Base-by-base conservation (phyloP, 2,329 filamentous ascomycete genomes). In the Orbilia blumenaviensis region DNA sequence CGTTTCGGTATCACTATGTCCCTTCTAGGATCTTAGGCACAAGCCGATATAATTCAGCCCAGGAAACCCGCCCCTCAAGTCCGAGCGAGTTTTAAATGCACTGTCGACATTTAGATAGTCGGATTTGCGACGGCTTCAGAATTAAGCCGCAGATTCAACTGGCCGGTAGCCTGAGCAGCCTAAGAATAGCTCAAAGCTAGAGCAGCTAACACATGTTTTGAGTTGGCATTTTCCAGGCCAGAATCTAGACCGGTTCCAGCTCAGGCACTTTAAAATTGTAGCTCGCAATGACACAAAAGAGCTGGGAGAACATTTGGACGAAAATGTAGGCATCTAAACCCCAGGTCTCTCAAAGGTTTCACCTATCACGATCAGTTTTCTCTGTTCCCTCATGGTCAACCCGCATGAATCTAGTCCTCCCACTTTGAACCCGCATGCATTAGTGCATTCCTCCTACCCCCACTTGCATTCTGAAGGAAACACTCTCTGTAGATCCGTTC, bases 361-460 rank as follows among this genome's bases (percentile, higher is more conserved):
- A 50, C 46, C 23, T 27, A 16, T 29, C 46, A 50, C n/a, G n/a
- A 50, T 50, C 46, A 21, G 23, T 16, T 50, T 50, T 14, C 46
- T 10, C 14, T 32, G 34, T 9, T 25, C 14, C 16, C 14, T 32
- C 21, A 14, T 23, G 21, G 10, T 27, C 48, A 54, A 50, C 8
- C 23, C 46, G 46, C 46, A 50, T 50, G 23, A 32, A 50, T 50
- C 46, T 32, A 29, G 5, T 50, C 12, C 44, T 29, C n/a, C 48
- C 25, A 54, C 48, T 14, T 54, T 54, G n/a, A 21, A 54, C 48
- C 48, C 21, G 48, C 48, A 54, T 54, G 23, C 27, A 66, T 66
- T 66, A 50, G 61, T 66, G 16, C 21, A 18, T 34, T 27, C 38
- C 16, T 18, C 12, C 32, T 21, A n/a, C 36, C 46, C 18, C 1